A percentile compares a stretch with the other conserved stretches of the same genome.
Evolutionary conservation across 2,329 filamentous ascomycete genomes (phyloP).

Genomic region (Aspergillus transmontanensis): DNA sequence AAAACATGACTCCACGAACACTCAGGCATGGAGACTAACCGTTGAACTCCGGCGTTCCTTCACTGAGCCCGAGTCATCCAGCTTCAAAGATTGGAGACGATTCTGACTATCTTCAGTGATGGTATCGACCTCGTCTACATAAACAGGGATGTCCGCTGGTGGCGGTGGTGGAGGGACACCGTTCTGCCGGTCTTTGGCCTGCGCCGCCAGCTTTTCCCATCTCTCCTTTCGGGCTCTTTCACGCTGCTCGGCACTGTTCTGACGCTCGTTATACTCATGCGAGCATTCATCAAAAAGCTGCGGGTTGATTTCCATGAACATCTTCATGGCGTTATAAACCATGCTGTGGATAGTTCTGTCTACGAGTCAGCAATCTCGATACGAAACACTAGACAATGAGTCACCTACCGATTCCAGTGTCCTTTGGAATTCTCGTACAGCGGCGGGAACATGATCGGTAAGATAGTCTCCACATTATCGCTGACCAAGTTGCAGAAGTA

Average conservation of each 20-base stretch:
- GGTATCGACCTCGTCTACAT: slow-evolving; percentile 73
- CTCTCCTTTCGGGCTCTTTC: slow-evolving; percentile 80
- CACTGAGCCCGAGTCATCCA: slow-evolving; percentile 64
- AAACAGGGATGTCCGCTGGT: slow-evolving; percentile 47
- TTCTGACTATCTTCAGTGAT: slow-evolving; percentile 82
- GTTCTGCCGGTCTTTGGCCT: slow-evolving; percentile 71
- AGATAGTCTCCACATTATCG: slow-evolving; percentile 97
- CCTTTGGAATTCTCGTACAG: slow-evolving; percentile 99
- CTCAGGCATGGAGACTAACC: slow-evolving; percentile 44
- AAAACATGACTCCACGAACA: slow-evolving; percentile 21
- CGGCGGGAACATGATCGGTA: slow-evolving; percentile 98
- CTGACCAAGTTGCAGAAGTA: slow-evolving; percentile 99
- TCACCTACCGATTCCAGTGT: slow-evolving; percentile 90
- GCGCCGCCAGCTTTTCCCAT: slow-evolving; percentile 83
- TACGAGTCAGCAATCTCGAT: background rate
- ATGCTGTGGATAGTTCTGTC: slow-evolving; percentile 95
- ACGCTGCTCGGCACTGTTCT: slow-evolving; percentile 85
- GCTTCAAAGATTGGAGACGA: slow-evolving; percentile 82
- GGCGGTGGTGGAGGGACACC: slow-evolving; percentile 41
- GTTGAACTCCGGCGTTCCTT: slow-evolving; percentile 55
- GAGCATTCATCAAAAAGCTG: slow-evolving; percentile 98
- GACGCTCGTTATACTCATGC: slow-evolving; percentile 94
- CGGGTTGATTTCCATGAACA: slow-evolving; percentile 99
- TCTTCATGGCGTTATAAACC: slow-evolving; percentile 99
- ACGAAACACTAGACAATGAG: background rate